Base-by-base conservation (phyloP, 2,329 filamentous ascomycete genomes). In the Aspergillus jensenii region DNA sequence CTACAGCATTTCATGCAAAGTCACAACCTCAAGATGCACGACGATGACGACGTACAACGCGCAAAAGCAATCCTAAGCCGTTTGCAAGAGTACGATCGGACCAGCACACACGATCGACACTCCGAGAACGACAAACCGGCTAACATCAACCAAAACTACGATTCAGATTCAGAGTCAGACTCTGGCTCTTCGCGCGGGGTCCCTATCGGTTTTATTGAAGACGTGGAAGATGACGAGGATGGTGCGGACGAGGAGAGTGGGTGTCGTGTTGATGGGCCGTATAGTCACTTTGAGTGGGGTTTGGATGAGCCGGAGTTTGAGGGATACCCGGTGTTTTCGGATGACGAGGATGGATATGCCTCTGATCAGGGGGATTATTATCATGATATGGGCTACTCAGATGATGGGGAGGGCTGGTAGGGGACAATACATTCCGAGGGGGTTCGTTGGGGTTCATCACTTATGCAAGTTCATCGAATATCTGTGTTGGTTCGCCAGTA, bases 1-100 rank as follows among this genome's bases (percentile, higher is more conserved):
- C 35, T 59, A 41, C 23, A 52, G 17, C 19, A 59, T 2, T 59
- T 62, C 21, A 59, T 57, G 55, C n/a, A 55, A 6, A 52, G 35
- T 9, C 50, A 59, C 35, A 43, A 46, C 17, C 19, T 60, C n/a
- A 59, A 49, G 6, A 33, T 54, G 12, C 11, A 52, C 7, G 19
- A 56, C 8, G 12, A 17, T 2, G 45, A 53, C 4, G 57, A 59
- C 31, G 31, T 52, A 6, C 40, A 55, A 19, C 43, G 46, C 19
- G 52, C 51, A n/a, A 59, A 48, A 15, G 19, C 35, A 31, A 59
- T 58, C 23, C 21, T 61, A 14, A n/a, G 51, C 9, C 37, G n/a
- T 25, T 49, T 52, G 33, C 43, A 46, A 14, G 49, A 49, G 25
- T 9, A 43, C 35, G 50, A 50, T 21, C 40, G 35, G 25, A 12